Evolutionary conservation across 2,329 filamentous ascomycete species (phyloP), one percentile per base, ranked within the genome.

Genomic region (Ciborinia camelliae): DNA sequence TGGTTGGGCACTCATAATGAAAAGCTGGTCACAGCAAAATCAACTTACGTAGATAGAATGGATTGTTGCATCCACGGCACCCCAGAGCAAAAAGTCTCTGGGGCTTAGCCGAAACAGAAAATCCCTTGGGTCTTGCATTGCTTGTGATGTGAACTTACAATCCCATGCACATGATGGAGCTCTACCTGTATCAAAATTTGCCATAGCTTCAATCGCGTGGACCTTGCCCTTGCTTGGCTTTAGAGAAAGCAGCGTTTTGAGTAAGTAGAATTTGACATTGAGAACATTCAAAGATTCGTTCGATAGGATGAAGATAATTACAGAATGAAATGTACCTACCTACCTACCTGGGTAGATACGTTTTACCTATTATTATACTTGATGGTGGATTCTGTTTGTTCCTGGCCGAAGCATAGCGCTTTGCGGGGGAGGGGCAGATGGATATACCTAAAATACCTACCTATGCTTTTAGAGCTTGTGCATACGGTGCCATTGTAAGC

Each of bases 11-110:
- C 18, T 45, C 23, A 39, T 57, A 57, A 63, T 63, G 61, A 63
- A 57, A 45, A 23, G 15, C 58, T 61, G 32, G 41, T 35, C n/a
- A 47, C 28, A 57, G 54, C 28, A 52, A 32, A 58, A 50, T 48
- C 52, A 48, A 35, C 35, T 61, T 26, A n/a, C n/a, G n/a, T 68
- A 69, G 62, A 65, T 68, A 73, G 66, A 73, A 74, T 72, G 68
- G 63, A 73, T 50, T 64, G 57, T 67, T 69, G 57, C 68, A 41
- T 68, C 64, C 47, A 48, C 62, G 66, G 72, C 67, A 66, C 66
- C 65, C 69, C 67, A 68, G 68, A 70, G 69, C 68, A 71, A 70
- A 70, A 65, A 67, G 62, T 66, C 70, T 70, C 69, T 59, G 69
- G 65, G 67, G 65, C 51, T 57, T 14, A 63, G 51, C 61, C 61